Base-by-base conservation (phyloP, 176 grass and related monocot species). In the Raddia guianensis region DNA sequence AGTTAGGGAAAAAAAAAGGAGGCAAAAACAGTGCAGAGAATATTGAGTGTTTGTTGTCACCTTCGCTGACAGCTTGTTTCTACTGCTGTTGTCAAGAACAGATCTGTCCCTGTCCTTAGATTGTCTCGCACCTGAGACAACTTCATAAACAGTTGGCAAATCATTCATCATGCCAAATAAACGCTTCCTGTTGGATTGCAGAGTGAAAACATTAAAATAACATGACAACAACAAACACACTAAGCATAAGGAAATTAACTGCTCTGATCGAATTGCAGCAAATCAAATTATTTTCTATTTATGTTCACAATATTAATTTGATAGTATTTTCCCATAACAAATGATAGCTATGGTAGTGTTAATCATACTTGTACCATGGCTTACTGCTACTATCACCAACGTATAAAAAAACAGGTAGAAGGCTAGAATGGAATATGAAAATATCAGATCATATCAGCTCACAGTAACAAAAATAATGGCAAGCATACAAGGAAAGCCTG, bases 121-220 rank as follows among this genome's bases (percentile, higher is more conserved):
- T 63, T 91, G 90, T 68, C 89, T 91, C 53, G 59, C 79, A 64
- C 83, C 86, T 0, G 87, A 78, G 18, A 95, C 82, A 10, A 96
- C 90, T 89, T 99, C 97, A 76, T 86, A 99, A 52, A 95, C 90
- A 8, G 97, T 96, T 54, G 97, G 76, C 66, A 93, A 85, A 53
- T 99, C 97, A 88, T 96, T 95, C 76, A 99, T 93, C 91, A 96
- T 93, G 73, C 89, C 84, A 48, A 96, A 99, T 66, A 96, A 91
- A 77, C 89, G 89, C 70, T 96, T 96, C 93, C 97, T 99, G 90
- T 82, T 63, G 74, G 48, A 68, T 86, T 48, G 53, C 19, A 61
- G 0, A 61, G 11, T 33, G 61, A 60, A 68, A 89, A 56, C 19
- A 53, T 51, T 84, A 16, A 78, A 51, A 74, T 15, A 76, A n/a